Evolutionary conservation across 495 filamentous ascomycete genomes (phyloP), one percentile per base, ranked within the genome.

Genomic region (Aspergillus sparsus): DNA sequence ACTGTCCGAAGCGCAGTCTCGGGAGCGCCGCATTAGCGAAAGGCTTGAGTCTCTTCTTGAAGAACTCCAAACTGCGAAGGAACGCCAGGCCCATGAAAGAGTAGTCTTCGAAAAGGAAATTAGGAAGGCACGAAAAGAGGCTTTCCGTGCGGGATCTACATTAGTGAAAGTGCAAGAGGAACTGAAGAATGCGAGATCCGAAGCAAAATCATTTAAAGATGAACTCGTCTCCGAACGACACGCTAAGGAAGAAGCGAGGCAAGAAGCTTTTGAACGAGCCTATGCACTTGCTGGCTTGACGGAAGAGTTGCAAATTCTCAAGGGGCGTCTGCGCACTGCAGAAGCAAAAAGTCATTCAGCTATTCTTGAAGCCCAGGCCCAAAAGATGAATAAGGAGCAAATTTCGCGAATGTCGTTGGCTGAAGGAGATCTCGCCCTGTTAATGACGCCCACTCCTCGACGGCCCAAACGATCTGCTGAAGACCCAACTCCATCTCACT

Each of bases 91-190:
- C 13, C 86, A 91, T 67, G 87, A 89, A 56, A 80, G 88, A 68
- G 68, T 84, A 21, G 73, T 92, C 31, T 93, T 89, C 77, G 90
- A 95, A 72, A 95, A 94, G 66, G 91, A 95, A 68, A 86, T 93
- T 37, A 78, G 89, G 47, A 85, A 88, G 49, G 84, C 87, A n/a
- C 80, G 89, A 34, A 95, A 93, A 71, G 91, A 94, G 65, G 87
- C 87, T 0, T 95, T 91, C 77, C 93, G 91, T 51, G 84, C 88
- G 5, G 90, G 90, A 11, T 92, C 90, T 12, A 75, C 78, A 3
- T 67, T 90, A 12, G 87, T 94, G 18, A 91, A 95, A 66, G 64
- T 87, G 11, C 91, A 95, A 68, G 90, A 95, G 61, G 91, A 96
- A 65, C 74, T 93, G 56, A 93, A 93, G 65, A 73, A 87, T 5